Percentiles rank a stretch among this genome's conserved stretches.
Evolutionary conservation across 768 basidiomycete species (phyloP).

Genomic region (Tulasnella sp.): DNA sequence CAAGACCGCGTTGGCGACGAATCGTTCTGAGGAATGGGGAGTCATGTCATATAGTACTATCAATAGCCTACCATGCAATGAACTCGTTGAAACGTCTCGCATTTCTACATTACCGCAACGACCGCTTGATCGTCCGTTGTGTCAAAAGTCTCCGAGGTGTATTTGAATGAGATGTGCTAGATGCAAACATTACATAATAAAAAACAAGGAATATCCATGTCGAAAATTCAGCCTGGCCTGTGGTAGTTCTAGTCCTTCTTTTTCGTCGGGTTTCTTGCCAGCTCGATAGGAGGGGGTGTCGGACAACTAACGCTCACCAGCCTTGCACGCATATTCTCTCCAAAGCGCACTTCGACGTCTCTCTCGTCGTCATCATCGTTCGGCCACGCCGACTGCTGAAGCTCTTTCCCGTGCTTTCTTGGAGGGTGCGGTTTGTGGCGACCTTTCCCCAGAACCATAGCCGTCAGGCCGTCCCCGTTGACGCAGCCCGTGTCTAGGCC

Average conservation of each 20-base stretch:
- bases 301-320: slow-evolving; percentile 16
- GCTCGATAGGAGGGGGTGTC: not conserved
- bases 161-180: not conserved
- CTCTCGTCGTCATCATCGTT: slow-evolving; percentile 7
- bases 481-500: slow-evolving; percentile 79
- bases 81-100: too few species aligned
- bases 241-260: not conserved
- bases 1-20: too few species aligned
- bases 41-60: too few species aligned
- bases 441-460: slow-evolving; percentile 9
- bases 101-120: too few species aligned
- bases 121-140: too few species aligned
- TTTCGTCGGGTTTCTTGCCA: not conserved
- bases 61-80: too few species aligned
- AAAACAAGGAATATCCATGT: not conserved
- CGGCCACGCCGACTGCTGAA: not conserved
- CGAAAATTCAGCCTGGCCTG: not conserved
- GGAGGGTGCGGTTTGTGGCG: not conserved
- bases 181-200: not conserved
- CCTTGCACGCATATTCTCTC: slow-evolving; percentile 3
- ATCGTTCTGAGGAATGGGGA: not conserved
- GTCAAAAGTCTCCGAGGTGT: too few species aligned
- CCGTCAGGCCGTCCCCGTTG: slow-evolving; percentile 16
- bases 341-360: slow-evolving; percentile 11
- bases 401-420: not conserved